A percentile compares a stretch with the other conserved stretches of the same genome.
phyloP scores from a whole-genome alignment of 2,329 filamentous ascomycete genomes.

The Thielaviopsis populi region DNA sequence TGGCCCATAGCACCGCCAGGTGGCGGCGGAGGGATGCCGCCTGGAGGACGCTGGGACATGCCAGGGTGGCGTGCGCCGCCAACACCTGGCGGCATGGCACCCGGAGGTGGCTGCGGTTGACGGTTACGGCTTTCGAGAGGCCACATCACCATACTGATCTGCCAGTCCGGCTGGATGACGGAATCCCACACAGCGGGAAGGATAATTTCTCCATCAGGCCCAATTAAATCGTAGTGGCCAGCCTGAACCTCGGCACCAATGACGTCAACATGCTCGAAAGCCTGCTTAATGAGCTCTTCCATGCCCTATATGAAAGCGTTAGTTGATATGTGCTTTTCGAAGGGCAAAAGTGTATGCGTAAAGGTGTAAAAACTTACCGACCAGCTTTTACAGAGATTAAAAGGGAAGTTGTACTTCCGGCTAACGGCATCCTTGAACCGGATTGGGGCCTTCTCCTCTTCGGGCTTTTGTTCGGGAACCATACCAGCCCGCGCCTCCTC shows the following conservation, averaged over 20 bases:
- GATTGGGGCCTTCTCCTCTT: slow-evolving; percentile 53
- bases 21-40: slow-evolving; percentile 7
- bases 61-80: not conserved
- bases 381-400: slow-evolving; percentile 72
- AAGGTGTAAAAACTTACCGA: slow-evolving; percentile 38
- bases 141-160: slow-evolving; percentile 44
- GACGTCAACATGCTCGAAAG: slow-evolving; percentile 62
- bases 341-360: not conserved
- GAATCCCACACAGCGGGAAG: slow-evolving; percentile 66
- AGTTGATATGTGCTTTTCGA: not conserved
- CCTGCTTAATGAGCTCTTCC: slow-evolving; percentile 75
- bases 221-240: slow-evolving; percentile 67
- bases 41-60: not conserved
- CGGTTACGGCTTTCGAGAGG: slow-evolving; percentile 33
- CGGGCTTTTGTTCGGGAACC: slow-evolving; percentile 35
- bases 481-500: slow-evolving; percentile 38
- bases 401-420: slow-evolving; percentile 85
- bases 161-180: slow-evolving; percentile 57
- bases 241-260: slow-evolving; percentile 62
- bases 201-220: slow-evolving; percentile 68
- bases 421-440: slow-evolving; percentile 85
- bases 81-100: not conserved
- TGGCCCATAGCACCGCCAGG: not conserved
- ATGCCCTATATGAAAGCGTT: slow-evolving; percentile 45
- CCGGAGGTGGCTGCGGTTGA: not conserved